phyloP scores from a whole-genome alignment of 257 asterid species.

The Jaltomata sinuosa region DNA sequence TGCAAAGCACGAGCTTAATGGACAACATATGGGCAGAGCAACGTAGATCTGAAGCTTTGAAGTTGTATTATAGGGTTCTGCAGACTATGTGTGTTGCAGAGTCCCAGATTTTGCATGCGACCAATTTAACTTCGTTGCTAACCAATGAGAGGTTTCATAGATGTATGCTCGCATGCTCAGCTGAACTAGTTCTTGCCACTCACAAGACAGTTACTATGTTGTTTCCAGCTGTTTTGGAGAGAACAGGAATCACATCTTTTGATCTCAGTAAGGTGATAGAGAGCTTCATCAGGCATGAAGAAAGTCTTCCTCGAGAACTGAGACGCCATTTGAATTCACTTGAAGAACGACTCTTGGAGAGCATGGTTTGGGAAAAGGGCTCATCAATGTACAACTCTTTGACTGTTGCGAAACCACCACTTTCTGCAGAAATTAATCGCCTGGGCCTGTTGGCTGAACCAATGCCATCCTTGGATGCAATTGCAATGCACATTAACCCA shows the following conservation, averaged over 20 bases:
- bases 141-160: constrained; percentile 95
- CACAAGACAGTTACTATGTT: constrained; percentile 95
- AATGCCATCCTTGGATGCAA: constrained; percentile 95
- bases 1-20: constrained; percentile 71
- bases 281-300: constrained; percentile 93
- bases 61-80: constrained; percentile 84
- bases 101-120: constrained; percentile 64
- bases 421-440: constrained; percentile 76
- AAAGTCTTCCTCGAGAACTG: constrained; percentile 93
- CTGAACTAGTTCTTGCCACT: constrained; percentile 97
- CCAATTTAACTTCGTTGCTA: constrained; percentile 75
- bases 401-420: constrained; percentile 73
- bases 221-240: constrained; percentile 93
- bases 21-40: constrained; percentile 95
- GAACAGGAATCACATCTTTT: constrained; percentile 95
- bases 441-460: constrained; percentile 94
- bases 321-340: constrained; percentile 90
- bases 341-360: constrained; percentile 91
- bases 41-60: constrained; percentile 83
- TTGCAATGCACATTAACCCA: constrained; percentile 66
- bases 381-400: constrained; percentile 97
- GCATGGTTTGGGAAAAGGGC: constrained; percentile 99
- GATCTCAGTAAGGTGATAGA: constrained; percentile 99
- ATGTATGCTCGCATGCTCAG: constrained; percentile 99
- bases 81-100: constrained; percentile 92